Conservation (phyloP, 2,329 filamentous ascomycete species). For the Paramyrothecium sp. region DNA sequence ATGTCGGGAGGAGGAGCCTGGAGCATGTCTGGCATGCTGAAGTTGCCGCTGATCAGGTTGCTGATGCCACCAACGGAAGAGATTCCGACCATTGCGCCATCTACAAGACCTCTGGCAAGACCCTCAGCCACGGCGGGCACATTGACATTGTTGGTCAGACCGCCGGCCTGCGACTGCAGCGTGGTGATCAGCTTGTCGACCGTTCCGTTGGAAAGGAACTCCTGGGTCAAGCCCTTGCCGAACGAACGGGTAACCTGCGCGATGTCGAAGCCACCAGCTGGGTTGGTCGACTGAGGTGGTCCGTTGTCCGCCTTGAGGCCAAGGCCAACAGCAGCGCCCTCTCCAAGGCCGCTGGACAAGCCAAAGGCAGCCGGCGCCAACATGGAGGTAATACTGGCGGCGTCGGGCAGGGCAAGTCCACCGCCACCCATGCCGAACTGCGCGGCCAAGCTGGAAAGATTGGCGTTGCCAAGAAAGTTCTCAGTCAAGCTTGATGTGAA, state of each 20-base stretch:
- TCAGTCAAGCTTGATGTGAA: background rate
- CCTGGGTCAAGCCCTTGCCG: background rate
- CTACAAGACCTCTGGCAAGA: background rate
- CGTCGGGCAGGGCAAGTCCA: background rate
- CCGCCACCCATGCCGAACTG: background rate
- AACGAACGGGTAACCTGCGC: background rate
- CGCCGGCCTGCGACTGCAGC: background rate
- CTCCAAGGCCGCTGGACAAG: background rate
- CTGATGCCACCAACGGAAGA: background rate
- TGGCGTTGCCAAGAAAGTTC: background rate
- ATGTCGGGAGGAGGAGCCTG: background rate
- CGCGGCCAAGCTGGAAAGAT: background rate
- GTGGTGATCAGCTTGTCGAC: background rate
- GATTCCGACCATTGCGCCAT: background rate
- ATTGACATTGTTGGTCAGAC: background rate
- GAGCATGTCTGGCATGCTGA: background rate
- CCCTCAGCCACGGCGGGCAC: background rate
- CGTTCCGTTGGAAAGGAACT: background rate
- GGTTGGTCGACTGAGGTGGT: background rate
- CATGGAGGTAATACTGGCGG: background rate
- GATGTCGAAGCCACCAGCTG: background rate
- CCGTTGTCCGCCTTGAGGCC: background rate
- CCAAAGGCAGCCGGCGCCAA: background rate
- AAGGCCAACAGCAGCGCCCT: background rate
- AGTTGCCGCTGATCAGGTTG: background rate